Base-by-base conservation (phyloP, 2,329 filamentous ascomycete genomes). In the Talaromyces sp. region DNA sequence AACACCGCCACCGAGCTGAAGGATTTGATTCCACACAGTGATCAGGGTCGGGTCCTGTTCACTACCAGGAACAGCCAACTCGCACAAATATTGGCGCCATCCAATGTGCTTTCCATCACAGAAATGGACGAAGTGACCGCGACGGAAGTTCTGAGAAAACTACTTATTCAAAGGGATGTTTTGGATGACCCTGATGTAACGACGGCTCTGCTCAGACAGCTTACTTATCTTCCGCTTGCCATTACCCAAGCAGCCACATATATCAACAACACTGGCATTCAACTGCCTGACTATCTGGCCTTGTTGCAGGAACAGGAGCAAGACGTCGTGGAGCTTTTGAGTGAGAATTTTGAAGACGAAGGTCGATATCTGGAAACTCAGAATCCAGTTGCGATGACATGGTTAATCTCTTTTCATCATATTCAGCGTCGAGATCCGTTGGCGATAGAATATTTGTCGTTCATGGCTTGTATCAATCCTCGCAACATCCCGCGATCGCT, bases 211-310 rank as follows among this genome's bases (percentile, higher is more conserved):
- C 66, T 73, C 7, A 35, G 66, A 1, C 62, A 60, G 14, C 65
- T 75, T 1, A 65, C 66, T 0, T 71, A 57, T 65, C 70, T 76
- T 1, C 73, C 73, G 6, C 42, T 76, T 2, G 73, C 71, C 0
- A 73, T 75, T 21, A 65, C 58, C 1, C 73, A 75, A 23, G 72
- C 73, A 4, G 68, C 68, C 9, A 25, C 21, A 46, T 42, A 42
- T 3, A 35, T 39, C 12, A 39, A 39, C 35, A 39, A 39, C 16
- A 39, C 35, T 14, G 35, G 35, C 5, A 39, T 39, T 39, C 35
- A 39, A 14, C 35, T 39, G 35, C 14, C 12, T 39, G 35, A 39
- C 12, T 39, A 39, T 39, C 16, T 39, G 35, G 35, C 35, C 12
- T 5, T 39, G 35, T 14, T 39, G 35, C 35, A 39, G 35, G 35